These are phyloP conservation scores for Blepharisma stoltei DNA, from an alignment of 73 alveolate species.

Conservation along the genomic window DNA sequence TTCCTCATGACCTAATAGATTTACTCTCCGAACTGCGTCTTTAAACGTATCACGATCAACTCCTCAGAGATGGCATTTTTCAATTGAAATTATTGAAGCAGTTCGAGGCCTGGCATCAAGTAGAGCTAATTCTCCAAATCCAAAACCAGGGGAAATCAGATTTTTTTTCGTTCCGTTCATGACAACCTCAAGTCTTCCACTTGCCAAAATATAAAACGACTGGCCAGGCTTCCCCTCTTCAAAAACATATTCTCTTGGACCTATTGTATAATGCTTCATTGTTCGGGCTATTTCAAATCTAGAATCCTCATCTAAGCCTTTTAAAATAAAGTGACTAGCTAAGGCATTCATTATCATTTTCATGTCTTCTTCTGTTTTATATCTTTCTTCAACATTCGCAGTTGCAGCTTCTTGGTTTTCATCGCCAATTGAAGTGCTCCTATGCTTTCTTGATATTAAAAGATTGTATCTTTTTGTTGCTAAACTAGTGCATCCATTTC, in stretches of 20 bases:
- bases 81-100: constrained; percentile 76
- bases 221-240: constrained; percentile 17
- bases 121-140: constrained; percentile 95
- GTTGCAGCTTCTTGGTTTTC: constrained; percentile 22
- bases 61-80: constrained; percentile 80
- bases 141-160: constrained; percentile 57
- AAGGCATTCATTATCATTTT: constrained; percentile 18
- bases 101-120: constrained; percentile 88
- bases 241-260: constrained; percentile 10
- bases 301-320: constrained; percentile 12
- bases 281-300: neutral
- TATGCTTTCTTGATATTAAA: too few species aligned
- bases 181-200: constrained; percentile 30
- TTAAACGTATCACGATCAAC: constrained; percentile 87
- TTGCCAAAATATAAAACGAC: neutral
- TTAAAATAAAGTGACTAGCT: constrained; percentile 12
- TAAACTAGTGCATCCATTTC: too few species aligned
- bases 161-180: neutral
- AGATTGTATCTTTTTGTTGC: too few species aligned
- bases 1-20: constrained; percentile 34
- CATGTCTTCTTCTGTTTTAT: constrained; percentile 27
- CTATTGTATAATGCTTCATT: constrained; percentile 22
- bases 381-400: constrained; percentile 2
- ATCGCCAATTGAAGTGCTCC: too few species aligned
- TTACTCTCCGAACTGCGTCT: constrained; percentile 41